Evolutionary conservation across 129 eudicot genomes (phyloP).

Genomic region (Centrapalus pauciflorus): DNA sequence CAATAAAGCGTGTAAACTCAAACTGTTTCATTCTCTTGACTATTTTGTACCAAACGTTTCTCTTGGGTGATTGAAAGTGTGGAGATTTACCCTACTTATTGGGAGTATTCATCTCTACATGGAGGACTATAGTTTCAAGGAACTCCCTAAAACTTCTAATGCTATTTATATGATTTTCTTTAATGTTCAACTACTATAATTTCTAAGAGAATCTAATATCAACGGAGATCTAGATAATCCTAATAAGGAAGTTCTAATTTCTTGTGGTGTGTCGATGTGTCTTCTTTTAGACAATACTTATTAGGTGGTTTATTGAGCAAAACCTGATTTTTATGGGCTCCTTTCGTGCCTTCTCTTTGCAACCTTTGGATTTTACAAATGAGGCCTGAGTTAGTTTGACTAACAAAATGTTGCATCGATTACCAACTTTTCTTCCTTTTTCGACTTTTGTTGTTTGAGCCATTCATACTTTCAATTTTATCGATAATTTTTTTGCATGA

Average conservation of each 20-base stretch:
- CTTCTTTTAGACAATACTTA: background rate
- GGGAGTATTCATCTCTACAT: too few species aligned
- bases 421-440: background rate
- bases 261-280: background rate
- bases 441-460: background rate
- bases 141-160: background rate
- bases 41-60: too few species aligned
- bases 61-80: too few species aligned
- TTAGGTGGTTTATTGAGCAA: background rate
- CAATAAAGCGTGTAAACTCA: too few species aligned
- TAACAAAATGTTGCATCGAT: too few species aligned
- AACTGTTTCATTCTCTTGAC: too few species aligned
- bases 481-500: background rate
- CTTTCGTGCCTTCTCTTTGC: too few species aligned
- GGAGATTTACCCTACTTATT: too few species aligned
- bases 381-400: background rate
- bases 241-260: background rate
- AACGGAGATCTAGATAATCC: background rate
- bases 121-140: too few species aligned
- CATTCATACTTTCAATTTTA: background rate
- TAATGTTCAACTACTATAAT: background rate
- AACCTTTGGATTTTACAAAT: background rate
- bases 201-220: background rate
- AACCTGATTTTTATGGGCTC: too few species aligned
- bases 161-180: background rate